Evolutionary conservation across 805 yeast species (phyloP), one percentile per base, ranked within the genome.

Genomic region (Pichia rugopelliculosa): DNA sequence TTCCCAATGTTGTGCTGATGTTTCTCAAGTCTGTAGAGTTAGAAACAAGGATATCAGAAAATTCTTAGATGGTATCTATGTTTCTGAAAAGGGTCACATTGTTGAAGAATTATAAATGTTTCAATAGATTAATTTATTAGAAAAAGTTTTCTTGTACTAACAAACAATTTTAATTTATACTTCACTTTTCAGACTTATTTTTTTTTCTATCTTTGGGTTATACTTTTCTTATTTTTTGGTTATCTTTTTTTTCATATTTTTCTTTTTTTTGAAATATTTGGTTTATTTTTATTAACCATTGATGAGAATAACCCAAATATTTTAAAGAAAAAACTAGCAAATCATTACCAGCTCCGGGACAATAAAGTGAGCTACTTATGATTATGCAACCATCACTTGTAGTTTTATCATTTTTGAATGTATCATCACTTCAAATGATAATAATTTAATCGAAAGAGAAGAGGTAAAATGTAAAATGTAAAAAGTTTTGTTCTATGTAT

Each of bases 41-140:
- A 87, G 96, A 82, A 91, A 91, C 93, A 93, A 93, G 91, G 99
- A 91, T 93, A 91, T 93, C 90, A 87, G 99, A 79, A 91, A 91
- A 83, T 91, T 91, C 84, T 86, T 93, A 82, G 99, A 95, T 76
- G 99, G 99, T 89, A 90, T 91, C 79, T 91, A 91, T 75, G 99
- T 91, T 67, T 90, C 97, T 61, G 95, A 86, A 78, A 86, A 85
- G 77, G 96, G 96, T 68, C 77, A 77, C 72, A 79, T 91, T 70
- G 85, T 75, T 58, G 87, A 82, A 53, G 66, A 64, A 45, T 36
- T 51, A 36, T 57, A 57, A 53, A 40, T 26, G 34, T 17, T 20
- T 41, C 18, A 27, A 34, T 12, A 26, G 41, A 36, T 43, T 22
- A 7, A 24, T 26, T 41, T 20, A 13, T 26, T 41, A 30, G 33